Conservation (phyloP, 441 rosid species). For the Codiaeum variegatum region DNA sequence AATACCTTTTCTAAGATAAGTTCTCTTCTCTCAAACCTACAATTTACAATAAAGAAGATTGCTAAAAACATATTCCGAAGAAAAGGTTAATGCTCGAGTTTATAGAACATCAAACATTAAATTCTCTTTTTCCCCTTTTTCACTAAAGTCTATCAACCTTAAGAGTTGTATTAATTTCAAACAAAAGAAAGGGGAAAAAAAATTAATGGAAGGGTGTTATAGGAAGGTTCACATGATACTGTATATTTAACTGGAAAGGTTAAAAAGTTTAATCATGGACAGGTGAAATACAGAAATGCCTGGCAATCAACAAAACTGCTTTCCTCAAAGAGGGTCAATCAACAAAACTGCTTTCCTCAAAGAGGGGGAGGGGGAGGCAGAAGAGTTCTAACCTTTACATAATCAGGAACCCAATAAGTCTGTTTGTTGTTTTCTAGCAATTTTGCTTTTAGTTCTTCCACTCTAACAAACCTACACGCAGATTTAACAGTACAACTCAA, state of each 20-base stretch:
- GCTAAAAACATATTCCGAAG: neutral
- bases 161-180: neutral
- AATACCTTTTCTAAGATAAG: neutral
- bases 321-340: neutral
- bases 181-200: neutral
- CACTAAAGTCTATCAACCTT: neutral
- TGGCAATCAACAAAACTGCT: neutral
- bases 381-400: slow-evolving; percentile 72
- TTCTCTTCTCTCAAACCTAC: neutral
- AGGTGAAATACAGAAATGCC: neutral
- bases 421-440: slow-evolving; percentile 80
- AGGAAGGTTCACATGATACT: neutral
- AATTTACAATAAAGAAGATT: neutral
- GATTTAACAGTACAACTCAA: slow-evolving; percentile 5
- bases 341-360: neutral
- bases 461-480: slow-evolving; percentile 80
- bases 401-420: slow-evolving; percentile 98
- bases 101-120: neutral
- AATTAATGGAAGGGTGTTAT: neutral
- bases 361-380: neutral
- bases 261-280: neutral
- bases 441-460: slow-evolving; percentile 73
- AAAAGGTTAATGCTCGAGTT: neutral
- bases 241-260: neutral
- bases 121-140: neutral